Percentiles rank a stretch among this genome's conserved stretches.
phyloP scores from a whole-genome alignment of 805 yeast genomes.

The Schizosaccharomyces octosporus region DNA sequence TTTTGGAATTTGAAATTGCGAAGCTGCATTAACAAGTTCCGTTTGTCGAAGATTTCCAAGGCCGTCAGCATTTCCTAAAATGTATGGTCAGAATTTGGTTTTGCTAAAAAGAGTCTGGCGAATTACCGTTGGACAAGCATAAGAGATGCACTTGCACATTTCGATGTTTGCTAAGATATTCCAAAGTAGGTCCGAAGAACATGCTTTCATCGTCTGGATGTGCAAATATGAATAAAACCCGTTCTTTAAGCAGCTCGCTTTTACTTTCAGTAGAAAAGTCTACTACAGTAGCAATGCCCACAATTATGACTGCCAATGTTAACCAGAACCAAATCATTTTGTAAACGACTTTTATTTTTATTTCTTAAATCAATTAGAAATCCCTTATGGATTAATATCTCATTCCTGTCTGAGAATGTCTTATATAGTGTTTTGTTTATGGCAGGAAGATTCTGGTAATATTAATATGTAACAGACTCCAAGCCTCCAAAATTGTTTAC shows the following conservation, averaged over 20 bases:
- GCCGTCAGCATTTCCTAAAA: slow-evolving; percentile 38
- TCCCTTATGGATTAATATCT: no score
- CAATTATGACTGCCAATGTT: neutral
- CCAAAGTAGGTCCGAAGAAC: slow-evolving; percentile 72
- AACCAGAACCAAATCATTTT: neutral
- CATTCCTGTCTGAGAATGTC: no score
- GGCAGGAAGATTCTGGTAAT: no score
- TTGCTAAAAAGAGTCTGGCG: neutral
- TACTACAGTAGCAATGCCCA: neutral
- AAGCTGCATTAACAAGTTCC: slow-evolving; percentile 36
- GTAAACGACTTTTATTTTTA: no score
- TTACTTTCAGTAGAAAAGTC: neutral
- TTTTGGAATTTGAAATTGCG: slow-evolving; percentile 24
- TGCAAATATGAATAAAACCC: slow-evolving; percentile 33
- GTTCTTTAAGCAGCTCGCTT: neutral
- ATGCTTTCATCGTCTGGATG: slow-evolving; percentile 98
- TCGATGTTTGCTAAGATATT: slow-evolving; percentile 18
- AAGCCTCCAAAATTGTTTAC: no score
- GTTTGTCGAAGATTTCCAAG: slow-evolving; percentile 35
- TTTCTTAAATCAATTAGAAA: no score
- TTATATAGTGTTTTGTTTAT: no score
- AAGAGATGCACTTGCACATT: slow-evolving; percentile 4
- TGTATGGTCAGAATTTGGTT: neutral
- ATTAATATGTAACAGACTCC: no score
- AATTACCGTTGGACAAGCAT: slow-evolving; percentile 28